Evolutionary conservation across 2,329 filamentous ascomycete species (phyloP).

Genomic region (Aquanectria penicillioides): DNA sequence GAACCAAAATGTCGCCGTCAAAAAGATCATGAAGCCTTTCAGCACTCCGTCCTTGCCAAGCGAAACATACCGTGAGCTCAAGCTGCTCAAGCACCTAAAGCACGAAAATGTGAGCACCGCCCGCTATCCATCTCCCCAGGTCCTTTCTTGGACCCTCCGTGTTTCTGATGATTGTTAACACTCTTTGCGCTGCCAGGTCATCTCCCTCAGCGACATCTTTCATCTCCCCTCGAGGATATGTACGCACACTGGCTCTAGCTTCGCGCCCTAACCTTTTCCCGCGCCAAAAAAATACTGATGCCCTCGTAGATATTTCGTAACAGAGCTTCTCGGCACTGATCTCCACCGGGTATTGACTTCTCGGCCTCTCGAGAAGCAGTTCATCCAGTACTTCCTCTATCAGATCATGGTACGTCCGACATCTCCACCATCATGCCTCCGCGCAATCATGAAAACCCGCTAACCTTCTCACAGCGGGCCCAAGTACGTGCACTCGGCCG

Average conservation of each 20-base stretch:
- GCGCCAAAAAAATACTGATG: conserved; percentile 28
- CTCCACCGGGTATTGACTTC: conserved; percentile 95
- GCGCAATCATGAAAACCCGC: conserved; percentile 4
- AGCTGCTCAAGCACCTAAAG: conserved; percentile 93
- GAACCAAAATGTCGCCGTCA: conserved; percentile 94
- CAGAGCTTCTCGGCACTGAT: conserved; percentile 95
- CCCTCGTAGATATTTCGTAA: conserved; percentile 86
- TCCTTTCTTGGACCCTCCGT: neutral
- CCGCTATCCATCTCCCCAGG: conserved; percentile 9
- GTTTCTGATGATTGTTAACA: conserved; percentile 14
- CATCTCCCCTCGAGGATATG: conserved; percentile 99
- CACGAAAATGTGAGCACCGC: conserved; percentile 84
- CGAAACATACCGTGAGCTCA: conserved; percentile 96
- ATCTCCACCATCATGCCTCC: neutral
- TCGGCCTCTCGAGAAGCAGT: conserved; percentile 96
- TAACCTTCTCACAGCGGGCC: conserved; percentile 74
- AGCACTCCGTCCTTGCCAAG: conserved; percentile 99
- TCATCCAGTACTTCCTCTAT: conserved; percentile 99
- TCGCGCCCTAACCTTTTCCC: conserved; percentile 15
- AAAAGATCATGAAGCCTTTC: conserved; percentile 99
- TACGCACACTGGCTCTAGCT: conserved; percentile 56
- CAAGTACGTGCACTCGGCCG: conserved; percentile 99
- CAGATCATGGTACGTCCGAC: conserved; percentile 84
- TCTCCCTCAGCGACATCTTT: conserved; percentile 99
- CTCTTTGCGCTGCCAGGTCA: conserved; percentile 69